Evolutionary conservation across 192 early-diverging fungal genomes (phyloP).

Genomic region (Backusella australiensis): DNA sequence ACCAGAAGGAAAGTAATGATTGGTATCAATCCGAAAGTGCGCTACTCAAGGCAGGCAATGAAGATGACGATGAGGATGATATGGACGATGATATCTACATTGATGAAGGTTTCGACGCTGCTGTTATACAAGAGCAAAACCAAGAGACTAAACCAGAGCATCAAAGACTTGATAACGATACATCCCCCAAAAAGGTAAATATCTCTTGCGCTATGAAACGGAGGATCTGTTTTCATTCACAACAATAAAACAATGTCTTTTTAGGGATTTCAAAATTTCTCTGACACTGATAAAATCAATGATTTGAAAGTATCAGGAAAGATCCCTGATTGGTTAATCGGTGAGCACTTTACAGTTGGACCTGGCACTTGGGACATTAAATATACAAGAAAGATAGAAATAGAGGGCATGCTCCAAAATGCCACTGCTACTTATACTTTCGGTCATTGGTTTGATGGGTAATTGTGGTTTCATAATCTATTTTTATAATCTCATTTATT

Average conservation of each 20-base stretch:
- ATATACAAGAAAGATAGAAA: conserved; percentile 56
- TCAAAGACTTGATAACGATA: not conserved
- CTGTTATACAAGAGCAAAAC: not conserved
- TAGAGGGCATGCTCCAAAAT: conserved; percentile 59
- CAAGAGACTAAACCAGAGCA: not conserved
- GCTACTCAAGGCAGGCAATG: not conserved
- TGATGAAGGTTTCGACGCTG: not conserved
- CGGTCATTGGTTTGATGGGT: conserved; percentile 73
- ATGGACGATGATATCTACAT: not conserved
- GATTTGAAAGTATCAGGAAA: conserved; percentile 53
- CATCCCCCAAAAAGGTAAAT: conserved; percentile 3
- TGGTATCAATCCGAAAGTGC: conserved; percentile 2
- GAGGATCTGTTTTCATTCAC: not conserved
- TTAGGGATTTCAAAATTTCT: conserved; percentile 57
- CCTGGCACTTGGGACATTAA: conserved; percentile 66
- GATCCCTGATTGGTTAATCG: conserved; percentile 64
- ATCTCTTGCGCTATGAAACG: not conserved
- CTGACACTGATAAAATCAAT: conserved; percentile 41
- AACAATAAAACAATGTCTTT: not conserved
- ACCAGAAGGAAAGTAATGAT: not conserved
- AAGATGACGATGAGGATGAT: not conserved
- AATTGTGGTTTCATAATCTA: not conserved
- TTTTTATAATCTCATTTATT: not conserved
- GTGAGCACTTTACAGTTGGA: conserved; percentile 65
- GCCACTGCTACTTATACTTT: conserved; percentile 68